Evolutionary conservation across 768 basidiomycete species (phyloP), one percentile per base, ranked within the genome.

Genomic region (Clavaria fumosa): DNA sequence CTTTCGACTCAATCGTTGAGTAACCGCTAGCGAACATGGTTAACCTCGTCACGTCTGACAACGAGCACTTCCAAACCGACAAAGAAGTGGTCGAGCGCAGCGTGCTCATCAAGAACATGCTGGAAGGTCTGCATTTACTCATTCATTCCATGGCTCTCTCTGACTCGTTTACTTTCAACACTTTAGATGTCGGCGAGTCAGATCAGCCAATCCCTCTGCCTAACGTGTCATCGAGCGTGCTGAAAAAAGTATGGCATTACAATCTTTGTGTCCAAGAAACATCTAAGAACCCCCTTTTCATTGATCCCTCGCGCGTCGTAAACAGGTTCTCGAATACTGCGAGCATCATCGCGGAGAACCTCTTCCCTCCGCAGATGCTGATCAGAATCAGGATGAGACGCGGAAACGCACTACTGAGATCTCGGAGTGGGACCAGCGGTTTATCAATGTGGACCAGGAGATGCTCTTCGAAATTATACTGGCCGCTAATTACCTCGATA

Each of bases 401-500:
- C 79, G 93, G 63, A 90, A 93, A 61, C 81, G 90, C 56, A 91
- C 89, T n/a, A 90, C 90, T 11, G 93, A 97, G 48, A 97, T 99
- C 60, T 79, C 77, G 45, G 95, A 99, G 55, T 99, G 95, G 95
- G 95, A 99, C 62, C 83, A 91, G 55, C 95, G 95, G 64, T 96
- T 91, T 58, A 91, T 93, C 58, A 80, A 79, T 31, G 95, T 97
- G 42, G 95, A 97, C 67, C 95, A 97, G 62, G 95, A 97, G 63
- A 97, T 97, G 93, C 72, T 99, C 4, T 97, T 97, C 48, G 95
- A 99, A 65, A 99, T 97, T 57, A 99, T 97, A 58, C 79, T 97
- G 39, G 95, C 95, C 7, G 95, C 95, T 46, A 99, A 99, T 67
- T 99, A 99, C 64, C 81, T 99, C 48, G 95, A 99, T 54, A 97